phyloP scores from a whole-genome alignment of 495 filamentous ascomycete species.

The Astrocystis sublimbata region DNA sequence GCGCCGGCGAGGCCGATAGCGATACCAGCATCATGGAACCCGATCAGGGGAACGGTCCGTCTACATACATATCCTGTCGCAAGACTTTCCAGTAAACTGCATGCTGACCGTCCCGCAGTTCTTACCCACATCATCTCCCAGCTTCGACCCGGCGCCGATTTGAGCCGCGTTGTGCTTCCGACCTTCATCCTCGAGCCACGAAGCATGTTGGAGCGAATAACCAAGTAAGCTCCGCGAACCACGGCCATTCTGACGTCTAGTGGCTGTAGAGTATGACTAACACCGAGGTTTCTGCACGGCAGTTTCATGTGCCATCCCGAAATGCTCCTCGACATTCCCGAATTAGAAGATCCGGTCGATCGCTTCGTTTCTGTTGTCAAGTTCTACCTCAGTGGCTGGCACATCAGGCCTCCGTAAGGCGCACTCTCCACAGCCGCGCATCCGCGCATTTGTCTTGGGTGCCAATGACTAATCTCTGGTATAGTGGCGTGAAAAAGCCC shows the following conservation, averaged over 20 bases:
- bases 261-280: conserved; percentile 20
- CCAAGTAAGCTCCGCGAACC: conserved; percentile 69
- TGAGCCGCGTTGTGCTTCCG: conserved; percentile 90
- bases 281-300: conserved; percentile 21
- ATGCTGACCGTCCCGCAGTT: conserved; percentile 51
- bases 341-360: conserved; percentile 84
- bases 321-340: conserved; percentile 82
- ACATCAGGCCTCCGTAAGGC: conserved; percentile 90
- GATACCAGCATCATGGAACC: conserved; percentile 74
- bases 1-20: conserved; percentile 56
- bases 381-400: conserved; percentile 98
- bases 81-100: neutral
- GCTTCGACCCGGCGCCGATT: conserved; percentile 89
- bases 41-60: conserved; percentile 70
- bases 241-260: conserved; percentile 14
- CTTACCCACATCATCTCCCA: conserved; percentile 96
- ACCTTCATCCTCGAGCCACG: conserved; percentile 98
- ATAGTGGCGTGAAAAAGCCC: conserved; percentile 95
- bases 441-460: neutral
- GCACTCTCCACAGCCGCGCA: neutral
- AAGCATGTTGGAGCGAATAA: conserved; percentile 98
- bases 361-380: conserved; percentile 94
- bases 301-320: conserved; percentile 99
- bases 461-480: conserved; percentile 25
- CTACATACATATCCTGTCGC: neutral